Base-by-base conservation (phyloP, 495 filamentous ascomycete species). In the Neohortaea acidophila region DNA sequence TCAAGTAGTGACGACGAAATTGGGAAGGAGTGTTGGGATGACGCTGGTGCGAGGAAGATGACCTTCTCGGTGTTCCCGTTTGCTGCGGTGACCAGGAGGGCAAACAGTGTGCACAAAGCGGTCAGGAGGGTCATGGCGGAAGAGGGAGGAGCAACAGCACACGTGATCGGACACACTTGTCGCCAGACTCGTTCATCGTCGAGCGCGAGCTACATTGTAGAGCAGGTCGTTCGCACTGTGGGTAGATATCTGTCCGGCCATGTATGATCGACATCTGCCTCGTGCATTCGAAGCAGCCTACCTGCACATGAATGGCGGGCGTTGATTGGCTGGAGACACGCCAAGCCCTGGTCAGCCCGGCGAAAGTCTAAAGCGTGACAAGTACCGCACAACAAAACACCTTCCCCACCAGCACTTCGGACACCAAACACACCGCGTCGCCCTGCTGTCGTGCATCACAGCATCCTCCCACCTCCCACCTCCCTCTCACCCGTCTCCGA, bases 1-100 rank as follows among this genome's bases (percentile, higher is more conserved):
- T 5, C 21, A 21, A 20, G 19, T 11, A 34, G 67, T 15, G 76
- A 68, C 18, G 87, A 57, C 27, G 62, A 64, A 18, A 76, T 70
- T 45, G 69, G 66, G 19, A 63, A 7, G 75, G 68, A 21, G 81
- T 51, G 22, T 59, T 53, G 49, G 68, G 45, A 7, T 8, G 60
- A 44, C 12, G 58, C 45, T 15, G 89, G 89, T 17, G 67, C 84
- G 28, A 79, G 56, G 63, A 97, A 96, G 51, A 97, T 84, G 49
- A 69, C 68, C 57, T 97, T 97, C 57, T 97, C 89, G 44, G 79
- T 77, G 55, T 97, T 94, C 53, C 72, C 82, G 25, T 44, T 41
- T 19, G 51, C 49, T 21, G 47, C 38, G 44, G 42, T 43, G 41
- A 58, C 52, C 41, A 62, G 49, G 27, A 60, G 34, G 37, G 57